Percentiles rank a stretch among this genome's conserved stretches.
Evolutionary conservation across 108 stramenopile genomes (phyloP).

Genomic region (Pseudonitzschia multistriata): DNA sequence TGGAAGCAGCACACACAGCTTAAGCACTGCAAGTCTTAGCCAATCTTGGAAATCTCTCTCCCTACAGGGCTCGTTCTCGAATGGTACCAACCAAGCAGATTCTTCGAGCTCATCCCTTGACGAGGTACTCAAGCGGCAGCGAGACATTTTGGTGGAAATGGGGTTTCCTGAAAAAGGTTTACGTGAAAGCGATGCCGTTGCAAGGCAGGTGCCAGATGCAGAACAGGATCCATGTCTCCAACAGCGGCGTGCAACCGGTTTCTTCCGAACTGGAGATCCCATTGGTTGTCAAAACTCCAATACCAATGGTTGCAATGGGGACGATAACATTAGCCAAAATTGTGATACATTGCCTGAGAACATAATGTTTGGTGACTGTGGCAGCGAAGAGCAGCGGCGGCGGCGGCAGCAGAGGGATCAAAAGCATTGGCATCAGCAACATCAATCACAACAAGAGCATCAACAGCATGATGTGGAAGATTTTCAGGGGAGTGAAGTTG

Average conservation of each 20-base stretch:
- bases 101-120: neutral
- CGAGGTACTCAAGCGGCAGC: constrained; percentile 1
- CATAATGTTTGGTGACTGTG: too few species aligned
- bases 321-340: constrained; percentile 7
- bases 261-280: too few species aligned
- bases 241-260: neutral
- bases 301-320: constrained; percentile 3
- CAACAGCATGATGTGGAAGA: neutral
- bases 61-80: neutral
- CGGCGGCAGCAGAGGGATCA: too few species aligned
- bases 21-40: neutral
- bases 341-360: too few species aligned
- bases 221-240: neutral
- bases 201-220: neutral
- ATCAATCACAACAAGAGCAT: too few species aligned
- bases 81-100: neutral
- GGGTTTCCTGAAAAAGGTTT: neutral
- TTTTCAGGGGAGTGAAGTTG: neutral
- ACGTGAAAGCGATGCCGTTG: neutral
- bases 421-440: too few species aligned
- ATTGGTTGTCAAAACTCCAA: neutral
- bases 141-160: constrained; percentile 4
- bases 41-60: neutral
- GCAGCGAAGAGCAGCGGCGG: too few species aligned
- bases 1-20: neutral